Evolutionary conservation across 305 asterid species (phyloP), one percentile per base, ranked within the genome.

Genomic region (Fraxinus paxiana): DNA sequence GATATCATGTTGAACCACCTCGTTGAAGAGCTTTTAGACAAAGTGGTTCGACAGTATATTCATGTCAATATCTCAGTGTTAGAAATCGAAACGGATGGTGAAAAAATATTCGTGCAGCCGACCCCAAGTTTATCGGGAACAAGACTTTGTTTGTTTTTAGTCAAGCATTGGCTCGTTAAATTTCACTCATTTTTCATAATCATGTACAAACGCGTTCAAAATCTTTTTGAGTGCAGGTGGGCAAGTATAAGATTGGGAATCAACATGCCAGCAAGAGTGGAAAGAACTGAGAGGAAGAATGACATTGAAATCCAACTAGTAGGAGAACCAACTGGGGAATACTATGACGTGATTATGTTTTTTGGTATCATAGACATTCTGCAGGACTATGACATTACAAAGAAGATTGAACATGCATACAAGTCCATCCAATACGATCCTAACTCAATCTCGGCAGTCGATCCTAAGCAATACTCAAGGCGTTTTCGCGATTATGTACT

Each of bases 401-500:
- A 95, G 87, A 95, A 95, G 82, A 95, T 95, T 3, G 98, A 95
- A 79, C 97, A 95, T 56, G 98, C 98, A 0, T 95, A 95, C 83
- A 95, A 95, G 80, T 95, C 98, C 18, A 91, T 95, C 76, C 98
- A 95, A 59, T 95, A 93, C 67, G 99, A 95, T 46, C 96, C 99
- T 2, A 95, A 90, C 89, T 89, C 97, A 38, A 95, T 95, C 22
- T 93, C 99, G 17, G 99, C 99, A 0, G 97, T 95, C 2, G 99
- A 95, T 85, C 99, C 98, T 0, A 92, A 80, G 48, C 97, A 91
- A 65, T 95, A 95, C 81, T 91, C 98, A 0, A 87, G 88, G 85
- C 96, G 99, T 6, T 95, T 95, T 86, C 94, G 97, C 0, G 99
- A 95, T 76, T 95, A 92, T 83, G 87, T 90, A 46, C 84, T 91